Conservation (phyloP, 805 yeast genomes). For the Myxozyma mucilagina region DNA sequence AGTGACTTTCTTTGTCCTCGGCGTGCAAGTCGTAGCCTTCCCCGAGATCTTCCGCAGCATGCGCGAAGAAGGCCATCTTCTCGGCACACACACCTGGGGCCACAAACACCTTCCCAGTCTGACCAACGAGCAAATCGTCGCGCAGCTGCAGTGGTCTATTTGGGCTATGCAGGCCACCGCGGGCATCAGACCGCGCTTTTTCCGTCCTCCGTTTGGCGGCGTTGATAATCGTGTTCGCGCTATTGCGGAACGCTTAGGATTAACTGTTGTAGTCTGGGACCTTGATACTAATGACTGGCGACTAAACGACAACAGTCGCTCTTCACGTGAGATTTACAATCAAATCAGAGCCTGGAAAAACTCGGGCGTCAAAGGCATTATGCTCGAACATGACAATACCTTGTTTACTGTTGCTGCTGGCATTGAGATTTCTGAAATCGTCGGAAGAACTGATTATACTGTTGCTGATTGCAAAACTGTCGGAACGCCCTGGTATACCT, state of each 20-base stretch:
- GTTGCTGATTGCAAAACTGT: conserved; percentile 64
- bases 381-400: conserved; percentile 84
- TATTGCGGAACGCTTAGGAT: conserved; percentile 79
- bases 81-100: conserved; percentile 92
- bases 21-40: conserved; percentile 70
- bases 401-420: conserved; percentile 68
- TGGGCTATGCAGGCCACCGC: conserved; percentile 99
- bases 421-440: conserved; percentile 46
- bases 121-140: conserved; percentile 75
- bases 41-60: conserved; percentile 71
- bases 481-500: conserved; percentile 31
- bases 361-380: conserved; percentile 53
- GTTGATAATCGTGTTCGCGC: conserved; percentile 81
- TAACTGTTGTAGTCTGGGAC: conserved; percentile 89
- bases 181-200: conserved; percentile 83
- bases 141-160: conserved; percentile 90
- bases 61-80: conserved; percentile 64
- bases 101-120: conserved; percentile 80
- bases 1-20: conserved; percentile 83
- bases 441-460: conserved; percentile 49
- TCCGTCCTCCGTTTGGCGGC: conserved; percentile 95
- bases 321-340: conserved; percentile 53
- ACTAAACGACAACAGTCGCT: conserved; percentile 52
- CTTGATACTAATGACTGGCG: conserved; percentile 91
- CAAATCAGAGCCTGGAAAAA: conserved; percentile 59